Evolutionary conservation across 768 basidiomycete genomes (phyloP), one percentile per base, ranked within the genome.

Genomic region (Russula foetens): DNA sequence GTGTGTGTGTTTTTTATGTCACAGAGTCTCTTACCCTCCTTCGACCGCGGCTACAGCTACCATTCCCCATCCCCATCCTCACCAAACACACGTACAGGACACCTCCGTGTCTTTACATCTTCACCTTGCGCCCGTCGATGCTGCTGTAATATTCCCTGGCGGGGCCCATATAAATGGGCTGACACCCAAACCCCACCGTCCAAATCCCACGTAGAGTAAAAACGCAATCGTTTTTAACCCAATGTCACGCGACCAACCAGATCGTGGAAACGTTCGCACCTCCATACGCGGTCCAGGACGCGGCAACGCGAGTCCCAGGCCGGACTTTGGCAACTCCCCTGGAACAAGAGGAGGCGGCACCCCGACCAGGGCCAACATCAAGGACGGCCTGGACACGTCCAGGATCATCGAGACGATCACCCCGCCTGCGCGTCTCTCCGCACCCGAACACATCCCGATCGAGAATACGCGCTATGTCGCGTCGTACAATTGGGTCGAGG

Each of bases 401-500:
- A 41, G 11, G 23, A 3, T 45, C 24, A 52, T 65, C 14, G 62
- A 65, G 45, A 59, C n/a, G 8, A 33, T 65, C 23, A 29, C 39
- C 9, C 7, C 14, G 1, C 61, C 61, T 5, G 5, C 33, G 6
- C 51, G n/a, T 15, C 47, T 28, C 9, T 44, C 41, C 0, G 15
- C 15, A 23, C 29, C 26, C 0, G 9, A 54, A 14, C 11, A 53
- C 2, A 17, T 64, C n/a, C 53, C 54, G 8, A 61, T 69, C 19
- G 48, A 59, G 21, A 63, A 72, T 38, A 59, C 69, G 14, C 23
- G 66, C 24, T 68, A 70, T 24, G 47, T 74, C 8, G 67, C 69
- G n/a, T 73, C 72, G 7, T 74, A 74, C 62, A 70, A 62, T 47
- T 74, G 72, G 72, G 29, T 47, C 24, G 61, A 69, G 9, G 41